These are phyloP conservation scores for Mucuna pruriens DNA, from an alignment of 306 rosid genomes.

Conservation along the genomic window DNA sequence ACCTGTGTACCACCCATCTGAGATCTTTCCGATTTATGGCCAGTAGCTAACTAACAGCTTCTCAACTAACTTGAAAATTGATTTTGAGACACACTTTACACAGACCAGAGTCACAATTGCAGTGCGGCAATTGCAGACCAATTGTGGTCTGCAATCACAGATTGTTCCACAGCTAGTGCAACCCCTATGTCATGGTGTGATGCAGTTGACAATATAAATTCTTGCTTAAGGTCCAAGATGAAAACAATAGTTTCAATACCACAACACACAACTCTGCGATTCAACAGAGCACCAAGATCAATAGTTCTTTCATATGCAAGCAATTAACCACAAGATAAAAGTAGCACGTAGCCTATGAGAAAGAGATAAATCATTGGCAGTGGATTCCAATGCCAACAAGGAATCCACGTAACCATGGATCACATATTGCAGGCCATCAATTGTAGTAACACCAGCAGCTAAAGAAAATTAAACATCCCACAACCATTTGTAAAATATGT, in stretches of 20 bases:
- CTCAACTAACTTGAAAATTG: not conserved
- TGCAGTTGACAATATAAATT: not conserved
- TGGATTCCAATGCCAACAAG: not conserved
- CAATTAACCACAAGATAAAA: slow-evolving; percentile 26
- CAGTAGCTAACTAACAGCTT: not conserved
- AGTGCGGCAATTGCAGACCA: not conserved
- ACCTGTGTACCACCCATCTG: not conserved
- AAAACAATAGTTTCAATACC: slow-evolving; percentile 13
- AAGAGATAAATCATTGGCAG: not conserved
- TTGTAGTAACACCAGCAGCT: not conserved
- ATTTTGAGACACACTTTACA: not conserved
- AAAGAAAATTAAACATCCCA: slow-evolving; percentile 7
- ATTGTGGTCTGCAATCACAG: not conserved
- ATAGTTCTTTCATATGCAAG: not conserved
- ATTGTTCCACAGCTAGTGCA: not conserved
- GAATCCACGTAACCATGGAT: not conserved
- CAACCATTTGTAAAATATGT: not conserved
- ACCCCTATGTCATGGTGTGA: not conserved
- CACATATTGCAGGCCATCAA: not conserved
- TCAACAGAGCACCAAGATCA: not conserved
- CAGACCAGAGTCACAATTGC: not conserved
- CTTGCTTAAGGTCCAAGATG: not conserved
- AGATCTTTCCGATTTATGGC: not conserved
- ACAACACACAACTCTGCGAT: not conserved
- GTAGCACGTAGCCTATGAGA: not conserved